phyloP scores from a whole-genome alignment of 331 rosid species.

The Saraca asoca region DNA sequence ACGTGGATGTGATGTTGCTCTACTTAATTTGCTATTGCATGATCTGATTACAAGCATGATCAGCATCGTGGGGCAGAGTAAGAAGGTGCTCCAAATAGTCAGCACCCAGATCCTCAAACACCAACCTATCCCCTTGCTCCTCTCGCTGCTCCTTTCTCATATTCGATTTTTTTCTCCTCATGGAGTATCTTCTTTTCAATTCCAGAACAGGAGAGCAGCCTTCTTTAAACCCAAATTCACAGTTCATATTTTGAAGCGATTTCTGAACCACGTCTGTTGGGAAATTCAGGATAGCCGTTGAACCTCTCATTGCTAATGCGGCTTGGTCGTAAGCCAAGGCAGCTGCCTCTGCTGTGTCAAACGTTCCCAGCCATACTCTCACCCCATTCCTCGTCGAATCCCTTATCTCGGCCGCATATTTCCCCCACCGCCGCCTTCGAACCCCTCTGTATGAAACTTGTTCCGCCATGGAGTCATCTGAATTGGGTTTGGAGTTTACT shows the following conservation, averaged over 20 bases:
- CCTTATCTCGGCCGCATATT: conserved; percentile 66
- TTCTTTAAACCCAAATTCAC: conserved; percentile 10
- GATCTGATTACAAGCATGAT: no score
- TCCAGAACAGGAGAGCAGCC: conserved; percentile 59
- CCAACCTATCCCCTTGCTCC: conserved; percentile 23
- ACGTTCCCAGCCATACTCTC: conserved; percentile 68
- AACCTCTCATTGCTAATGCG: conserved; percentile 56
- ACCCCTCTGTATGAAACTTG: conserved; percentile 51
- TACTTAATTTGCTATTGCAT: no score
- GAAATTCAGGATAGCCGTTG: conserved; percentile 52
- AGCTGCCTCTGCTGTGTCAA: conserved; percentile 60
- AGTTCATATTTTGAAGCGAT: conserved; percentile 52
- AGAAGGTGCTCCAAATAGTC: conserved; percentile 61
- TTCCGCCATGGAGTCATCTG: not conserved
- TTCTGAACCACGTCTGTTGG: conserved; percentile 38
- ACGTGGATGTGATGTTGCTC: not conserved
- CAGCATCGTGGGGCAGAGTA: conserved; percentile 25
- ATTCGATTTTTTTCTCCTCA: conserved; percentile 37
- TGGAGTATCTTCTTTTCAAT: conserved; percentile 47
- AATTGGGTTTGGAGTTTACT: conserved; percentile 37
- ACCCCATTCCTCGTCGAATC: conserved; percentile 60
- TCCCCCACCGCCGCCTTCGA: conserved; percentile 64
- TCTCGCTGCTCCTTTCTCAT: conserved; percentile 29
- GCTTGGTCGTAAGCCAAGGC: conserved; percentile 77
- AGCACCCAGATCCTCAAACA: conserved; percentile 55